Evolutionary conservation across 164 flowering plant genomes (phyloP).

Genomic region (Tetrastigma voinierianum): DNA sequence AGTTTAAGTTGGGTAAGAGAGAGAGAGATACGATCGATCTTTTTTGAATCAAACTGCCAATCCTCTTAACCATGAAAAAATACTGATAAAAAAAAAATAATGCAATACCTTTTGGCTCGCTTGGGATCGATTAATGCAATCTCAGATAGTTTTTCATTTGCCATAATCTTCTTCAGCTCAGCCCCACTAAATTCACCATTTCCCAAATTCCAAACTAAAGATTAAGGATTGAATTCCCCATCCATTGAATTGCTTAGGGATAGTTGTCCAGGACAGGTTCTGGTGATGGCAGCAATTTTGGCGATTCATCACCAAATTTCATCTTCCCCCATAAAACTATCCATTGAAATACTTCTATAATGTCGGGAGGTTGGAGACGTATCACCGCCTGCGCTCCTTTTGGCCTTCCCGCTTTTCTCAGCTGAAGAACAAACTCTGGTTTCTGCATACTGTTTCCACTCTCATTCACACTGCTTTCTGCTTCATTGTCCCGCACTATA

Average conservation of each 20-base stretch:
- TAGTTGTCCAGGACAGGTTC: conserved; percentile 42
- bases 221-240: conserved; percentile 46
- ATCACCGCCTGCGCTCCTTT: conserved; percentile 53
- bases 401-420: conserved; percentile 61
- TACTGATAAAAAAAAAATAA: too few relatives aligned
- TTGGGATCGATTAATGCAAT: conserved; percentile 66
- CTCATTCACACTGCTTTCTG: conserved; percentile 77
- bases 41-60: too few relatives aligned
- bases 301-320: conserved; percentile 51
- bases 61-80: too few relatives aligned
- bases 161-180: conserved; percentile 65
- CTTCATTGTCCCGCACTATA: conserved; percentile 93
- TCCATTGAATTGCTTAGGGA: conserved; percentile 69
- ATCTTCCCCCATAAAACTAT: conserved; percentile 61
- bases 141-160: conserved; percentile 70
- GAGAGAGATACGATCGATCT: too few relatives aligned
- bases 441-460: conserved; percentile 42
- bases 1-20: too few relatives aligned
- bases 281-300: conserved; percentile 42
- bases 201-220: conserved; percentile 57
- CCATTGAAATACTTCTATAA: conserved; percentile 65
- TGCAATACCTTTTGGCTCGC: conserved; percentile 69
- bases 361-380: conserved; percentile 55
- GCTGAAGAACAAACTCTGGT: conserved; percentile 18
- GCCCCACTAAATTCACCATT: conserved; percentile 44